Conservation (phyloP, 2,329 filamentous ascomycete species). For the Aciculosporium take region DNA sequence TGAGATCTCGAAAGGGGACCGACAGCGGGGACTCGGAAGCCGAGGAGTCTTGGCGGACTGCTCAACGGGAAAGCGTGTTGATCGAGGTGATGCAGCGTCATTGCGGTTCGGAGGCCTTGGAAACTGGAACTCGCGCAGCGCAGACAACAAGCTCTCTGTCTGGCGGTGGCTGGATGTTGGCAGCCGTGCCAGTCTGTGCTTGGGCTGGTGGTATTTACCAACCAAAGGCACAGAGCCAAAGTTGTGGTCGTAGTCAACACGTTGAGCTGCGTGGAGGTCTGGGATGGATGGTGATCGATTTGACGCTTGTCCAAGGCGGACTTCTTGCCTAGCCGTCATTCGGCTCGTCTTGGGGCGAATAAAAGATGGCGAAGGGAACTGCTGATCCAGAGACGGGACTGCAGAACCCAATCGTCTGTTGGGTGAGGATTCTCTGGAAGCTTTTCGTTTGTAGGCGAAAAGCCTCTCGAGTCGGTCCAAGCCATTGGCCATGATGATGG, state of each 20-base stretch:
- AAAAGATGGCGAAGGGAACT: conserved; percentile 39
- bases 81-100: conserved; percentile 13
- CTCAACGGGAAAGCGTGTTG: conserved; percentile 10
- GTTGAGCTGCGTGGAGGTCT: conserved; percentile 6
- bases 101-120: conserved; percentile 19
- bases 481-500: conserved; percentile 31
- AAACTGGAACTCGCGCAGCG: conserved; percentile 24
- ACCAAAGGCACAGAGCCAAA: conserved; percentile 7
- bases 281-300: conserved; percentile 17
- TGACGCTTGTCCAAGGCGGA: conserved; percentile 16
- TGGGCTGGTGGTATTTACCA: conserved; percentile 2
- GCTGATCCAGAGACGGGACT: conserved; percentile 16
- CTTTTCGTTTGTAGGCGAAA: conserved; percentile 31
- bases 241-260: conserved; percentile 5
- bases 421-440: conserved; percentile 12
- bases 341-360: conserved; percentile 39
- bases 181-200: conserved; percentile 8
- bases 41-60: conserved; percentile 12
- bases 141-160: conserved; percentile 13
- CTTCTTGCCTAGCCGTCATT: conserved; percentile 43
- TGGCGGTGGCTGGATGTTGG: conserved; percentile 14
- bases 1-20: conserved; percentile 12
- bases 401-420: conserved; percentile 12
- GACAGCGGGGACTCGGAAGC: conserved; percentile 14
- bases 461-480: conserved; percentile 37